These are phyloP conservation scores for Penicillium atrosanguineum DNA, from an alignment of 495 filamentous ascomycete genomes.

Conservation along the genomic window DNA sequence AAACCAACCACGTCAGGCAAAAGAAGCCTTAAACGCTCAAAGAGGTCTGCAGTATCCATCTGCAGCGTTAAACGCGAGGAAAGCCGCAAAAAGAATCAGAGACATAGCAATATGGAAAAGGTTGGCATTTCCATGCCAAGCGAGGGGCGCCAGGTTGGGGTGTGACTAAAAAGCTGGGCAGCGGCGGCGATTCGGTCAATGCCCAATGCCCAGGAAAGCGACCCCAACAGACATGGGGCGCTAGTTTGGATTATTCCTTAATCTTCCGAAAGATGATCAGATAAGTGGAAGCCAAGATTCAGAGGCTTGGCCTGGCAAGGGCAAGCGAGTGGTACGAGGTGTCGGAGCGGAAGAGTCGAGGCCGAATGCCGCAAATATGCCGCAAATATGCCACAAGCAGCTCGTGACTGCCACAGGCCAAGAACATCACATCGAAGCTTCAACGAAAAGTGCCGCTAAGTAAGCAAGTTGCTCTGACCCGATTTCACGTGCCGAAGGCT, in stretches of 20 bases:
- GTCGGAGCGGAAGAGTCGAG: not conserved
- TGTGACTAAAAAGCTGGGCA: not conserved
- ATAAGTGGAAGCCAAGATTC: slow-evolving; percentile 4
- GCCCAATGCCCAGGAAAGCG: not conserved
- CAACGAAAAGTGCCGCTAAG: not conserved
- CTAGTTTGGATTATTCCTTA: slow-evolving; percentile 1
- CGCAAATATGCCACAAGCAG: no score
- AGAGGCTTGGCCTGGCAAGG: not conserved
- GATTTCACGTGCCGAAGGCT: not conserved
- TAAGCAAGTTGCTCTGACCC: not conserved
- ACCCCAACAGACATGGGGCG: not conserved
- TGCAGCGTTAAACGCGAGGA: not conserved
- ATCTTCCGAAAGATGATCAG: slow-evolving; percentile 7
- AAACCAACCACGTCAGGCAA: not conserved
- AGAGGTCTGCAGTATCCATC: not conserved
- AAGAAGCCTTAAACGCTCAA: not conserved
- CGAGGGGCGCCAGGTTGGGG: not conserved
- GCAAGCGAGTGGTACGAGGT: not conserved
- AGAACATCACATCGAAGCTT: not conserved
- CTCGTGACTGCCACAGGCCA: no score
- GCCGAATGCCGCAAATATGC: not conserved
- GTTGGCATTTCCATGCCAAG: not conserved
- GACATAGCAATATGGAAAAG: not conserved
- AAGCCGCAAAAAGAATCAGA: not conserved
- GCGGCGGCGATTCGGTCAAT: not conserved